These are phyloP conservation scores for Chlorella sp. DNA, from an alignment of 139 green algal genomes.

Conservation along the genomic window DNA sequence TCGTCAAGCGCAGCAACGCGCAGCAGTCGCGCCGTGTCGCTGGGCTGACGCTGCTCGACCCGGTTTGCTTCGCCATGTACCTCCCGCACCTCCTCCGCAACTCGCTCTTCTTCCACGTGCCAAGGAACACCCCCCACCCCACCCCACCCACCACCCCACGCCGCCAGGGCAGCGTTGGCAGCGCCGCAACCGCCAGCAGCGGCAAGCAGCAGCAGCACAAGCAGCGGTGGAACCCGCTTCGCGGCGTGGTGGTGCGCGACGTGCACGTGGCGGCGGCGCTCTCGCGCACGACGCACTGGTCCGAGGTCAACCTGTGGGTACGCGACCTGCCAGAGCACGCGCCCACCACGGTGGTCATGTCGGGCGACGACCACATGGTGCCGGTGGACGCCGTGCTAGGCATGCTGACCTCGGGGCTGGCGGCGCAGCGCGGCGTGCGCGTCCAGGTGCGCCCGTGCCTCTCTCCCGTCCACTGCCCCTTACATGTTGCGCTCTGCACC, in stretches of 20 bases:
- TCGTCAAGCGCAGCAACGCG: constrained; percentile 12
- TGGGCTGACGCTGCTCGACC: constrained; percentile 29
- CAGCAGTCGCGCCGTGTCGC: too few species aligned
- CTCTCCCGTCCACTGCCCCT: too few species aligned
- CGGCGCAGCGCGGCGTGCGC: not conserved
- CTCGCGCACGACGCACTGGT: constrained; percentile 20
- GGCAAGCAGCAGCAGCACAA: not conserved
- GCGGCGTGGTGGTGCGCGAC: constrained; percentile 21
- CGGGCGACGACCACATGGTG: constrained; percentile 28
- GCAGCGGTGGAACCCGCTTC: not conserved
- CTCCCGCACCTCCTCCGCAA: constrained; percentile 22
- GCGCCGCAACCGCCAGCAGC: not conserved
- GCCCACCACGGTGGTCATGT: constrained; percentile 15
- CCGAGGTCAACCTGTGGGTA: constrained; percentile 31
- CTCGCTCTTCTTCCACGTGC: constrained; percentile 10
- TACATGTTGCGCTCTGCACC: too few species aligned
- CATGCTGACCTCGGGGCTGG: constrained; percentile 12
- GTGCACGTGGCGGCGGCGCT: constrained; percentile 22
- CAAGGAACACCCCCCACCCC: not conserved
- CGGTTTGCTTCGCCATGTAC: constrained; percentile 39
- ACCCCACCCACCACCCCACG: too few species aligned
- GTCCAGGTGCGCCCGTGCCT: too few species aligned
- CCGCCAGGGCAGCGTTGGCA: too few species aligned
- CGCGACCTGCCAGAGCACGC: constrained; percentile 13
- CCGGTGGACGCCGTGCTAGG: constrained; percentile 12